These are phyloP conservation scores for Tetrahymena thermophila DNA, from an alignment of 73 alveolate species.

Conservation along the genomic window DNA sequence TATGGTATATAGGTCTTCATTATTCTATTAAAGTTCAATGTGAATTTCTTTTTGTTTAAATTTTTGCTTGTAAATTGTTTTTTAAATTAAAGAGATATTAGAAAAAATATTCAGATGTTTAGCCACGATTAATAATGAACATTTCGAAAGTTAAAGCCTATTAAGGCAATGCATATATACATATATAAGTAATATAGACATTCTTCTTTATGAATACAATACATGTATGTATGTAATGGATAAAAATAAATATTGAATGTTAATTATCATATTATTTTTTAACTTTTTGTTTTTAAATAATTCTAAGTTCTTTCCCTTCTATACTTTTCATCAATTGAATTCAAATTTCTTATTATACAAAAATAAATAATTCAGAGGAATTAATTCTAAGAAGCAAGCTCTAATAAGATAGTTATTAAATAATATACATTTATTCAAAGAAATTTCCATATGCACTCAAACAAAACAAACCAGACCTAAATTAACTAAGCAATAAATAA, in stretches of 20 bases:
- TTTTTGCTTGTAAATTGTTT: not conserved
- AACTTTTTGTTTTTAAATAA: not conserved
- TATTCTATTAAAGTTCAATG: not conserved
- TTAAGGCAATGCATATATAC: not conserved
- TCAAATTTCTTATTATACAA: not conserved
- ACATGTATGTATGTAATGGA: not conserved
- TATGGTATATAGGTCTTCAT: not conserved
- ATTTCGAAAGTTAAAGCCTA: not conserved
- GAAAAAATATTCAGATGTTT: not conserved
- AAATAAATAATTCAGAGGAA: not conserved
- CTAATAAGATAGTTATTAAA: too few species aligned
- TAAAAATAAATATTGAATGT: not conserved
- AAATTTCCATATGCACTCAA: not conserved
- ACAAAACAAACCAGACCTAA: not conserved
- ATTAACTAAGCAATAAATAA: too few species aligned
- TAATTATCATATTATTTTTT: not conserved
- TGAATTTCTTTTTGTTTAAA: not conserved
- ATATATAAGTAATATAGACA: not conserved
- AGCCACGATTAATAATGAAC: not conserved
- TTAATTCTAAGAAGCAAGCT: not conserved
- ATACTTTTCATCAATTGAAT: not conserved
- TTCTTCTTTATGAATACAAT: not conserved
- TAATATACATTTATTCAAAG: not conserved
- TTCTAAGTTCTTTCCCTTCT: not conserved
- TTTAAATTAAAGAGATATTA: not conserved